phyloP scores from a whole-genome alignment of 305 asterid species.

The Plantago coronopus region DNA sequence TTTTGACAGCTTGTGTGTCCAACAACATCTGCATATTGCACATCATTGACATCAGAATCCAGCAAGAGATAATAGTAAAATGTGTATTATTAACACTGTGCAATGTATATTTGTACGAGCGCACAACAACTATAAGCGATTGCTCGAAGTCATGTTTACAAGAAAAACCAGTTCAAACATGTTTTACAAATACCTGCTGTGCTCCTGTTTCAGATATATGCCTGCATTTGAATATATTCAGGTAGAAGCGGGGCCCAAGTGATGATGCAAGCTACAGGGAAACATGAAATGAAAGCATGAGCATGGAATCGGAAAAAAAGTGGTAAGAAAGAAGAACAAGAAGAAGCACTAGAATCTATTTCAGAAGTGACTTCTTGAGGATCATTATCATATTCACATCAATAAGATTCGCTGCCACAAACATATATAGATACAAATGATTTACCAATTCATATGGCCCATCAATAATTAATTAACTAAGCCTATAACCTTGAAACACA shows the following conservation, averaged over 20 bases:
- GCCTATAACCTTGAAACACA: no score
- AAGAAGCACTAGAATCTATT: conserved; percentile 7
- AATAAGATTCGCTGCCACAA: no score
- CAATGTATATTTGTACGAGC: conserved; percentile 4
- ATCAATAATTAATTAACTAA: no score
- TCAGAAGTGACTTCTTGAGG: conserved; percentile 7
- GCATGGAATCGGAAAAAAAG: conserved; percentile 6
- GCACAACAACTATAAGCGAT: no score
- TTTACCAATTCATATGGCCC: no score
- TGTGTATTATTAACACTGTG: not conserved
- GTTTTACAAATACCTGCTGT: conserved; percentile 56
- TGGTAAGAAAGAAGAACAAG: not conserved
- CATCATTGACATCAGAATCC: conserved; percentile 1
- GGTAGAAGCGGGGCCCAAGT: conserved; percentile 93
- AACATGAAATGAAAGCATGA: conserved; percentile 24
- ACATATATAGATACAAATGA: no score
- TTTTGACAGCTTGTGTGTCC: conserved; percentile 97
- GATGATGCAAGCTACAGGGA: conserved; percentile 89
- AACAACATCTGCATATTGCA: conserved; percentile 76
- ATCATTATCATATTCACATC: no score
- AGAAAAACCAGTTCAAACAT: no score
- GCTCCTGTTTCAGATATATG: conserved; percentile 99
- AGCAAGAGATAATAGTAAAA: conserved; percentile 11
- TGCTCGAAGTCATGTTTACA: no score
- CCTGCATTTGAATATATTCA: conserved; percentile 97